Evolutionary conservation across 78 protist species (phyloP).

Genomic region (Speleostelium caveatum): DNA sequence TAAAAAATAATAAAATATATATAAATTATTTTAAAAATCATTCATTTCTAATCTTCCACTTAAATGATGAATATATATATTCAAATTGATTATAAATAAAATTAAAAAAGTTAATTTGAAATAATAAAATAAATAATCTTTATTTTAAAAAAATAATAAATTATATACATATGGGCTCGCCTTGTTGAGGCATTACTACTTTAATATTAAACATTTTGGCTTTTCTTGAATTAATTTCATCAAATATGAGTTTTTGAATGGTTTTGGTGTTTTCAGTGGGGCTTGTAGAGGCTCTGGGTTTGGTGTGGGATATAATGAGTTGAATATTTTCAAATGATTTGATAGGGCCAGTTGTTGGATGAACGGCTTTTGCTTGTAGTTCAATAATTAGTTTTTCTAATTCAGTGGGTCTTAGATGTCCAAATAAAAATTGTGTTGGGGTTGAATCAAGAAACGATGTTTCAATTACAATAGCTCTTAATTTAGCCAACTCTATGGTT

Average conservation of each 20-base stretch:
- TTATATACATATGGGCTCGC: constrained; percentile 44
- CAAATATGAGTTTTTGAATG: no score
- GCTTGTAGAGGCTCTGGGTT: constrained; percentile 12
- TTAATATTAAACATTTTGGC: constrained; percentile 1
- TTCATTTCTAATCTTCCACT: no score
- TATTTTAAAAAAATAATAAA: no score
- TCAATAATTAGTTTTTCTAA: neutral
- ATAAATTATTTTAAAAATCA: neutral
- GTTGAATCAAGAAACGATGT: constrained; percentile 7
- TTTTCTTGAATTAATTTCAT: constrained; percentile 10
- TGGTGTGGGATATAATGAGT: constrained; percentile 42
- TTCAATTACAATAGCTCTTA: constrained; percentile 20
- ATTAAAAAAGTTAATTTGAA: no score
- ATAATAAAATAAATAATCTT: no score
- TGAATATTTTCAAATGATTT: constrained; percentile 18
- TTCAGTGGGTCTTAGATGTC: constrained; percentile 56
- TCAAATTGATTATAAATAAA: neutral
- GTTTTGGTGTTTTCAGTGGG: no score
- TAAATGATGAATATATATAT: no score
- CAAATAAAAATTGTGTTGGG: neutral
- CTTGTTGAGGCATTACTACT: constrained; percentile 48
- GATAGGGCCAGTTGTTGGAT: constrained; percentile 28
- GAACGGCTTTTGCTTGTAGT: constrained; percentile 2
- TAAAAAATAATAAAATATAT: neutral
- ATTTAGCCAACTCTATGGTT: constrained; percentile 22